Conservation (phyloP, 257 asterid species). For the Mentha longifolia region DNA sequence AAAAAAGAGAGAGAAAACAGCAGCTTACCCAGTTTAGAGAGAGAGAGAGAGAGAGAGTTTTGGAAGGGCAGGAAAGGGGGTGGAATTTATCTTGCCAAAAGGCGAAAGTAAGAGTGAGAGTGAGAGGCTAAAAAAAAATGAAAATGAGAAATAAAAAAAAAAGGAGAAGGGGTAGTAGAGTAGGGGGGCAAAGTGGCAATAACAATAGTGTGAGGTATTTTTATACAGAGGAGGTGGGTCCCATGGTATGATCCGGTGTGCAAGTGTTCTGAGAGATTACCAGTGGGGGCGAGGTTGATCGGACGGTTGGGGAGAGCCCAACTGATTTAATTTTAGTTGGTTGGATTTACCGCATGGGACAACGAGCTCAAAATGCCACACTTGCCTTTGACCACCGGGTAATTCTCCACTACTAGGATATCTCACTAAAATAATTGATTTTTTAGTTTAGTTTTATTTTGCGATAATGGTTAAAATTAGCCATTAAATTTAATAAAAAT, state of each 20-base stretch:
- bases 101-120: constrained; percentile 34
- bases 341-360: neutral
- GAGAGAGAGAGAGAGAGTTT: constrained; percentile 7
- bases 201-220: constrained; percentile 29
- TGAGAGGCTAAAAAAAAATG: neutral
- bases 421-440: no score
- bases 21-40: constrained; percentile 29
- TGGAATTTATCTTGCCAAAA: constrained; percentile 44
- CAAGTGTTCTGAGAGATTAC: neutral
- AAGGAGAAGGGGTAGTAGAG: neutral
- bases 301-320: constrained; percentile 23
- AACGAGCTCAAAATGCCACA: neutral
- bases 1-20: constrained; percentile 17
- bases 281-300: constrained; percentile 20
- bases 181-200: constrained; percentile 10
- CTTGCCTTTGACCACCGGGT: neutral
- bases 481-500: no score
- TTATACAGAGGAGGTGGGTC: constrained; percentile 18
- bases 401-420: no score
- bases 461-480: no score
- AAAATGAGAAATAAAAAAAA: neutral
- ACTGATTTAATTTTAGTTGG: neutral
- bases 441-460: no score
- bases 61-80: constrained; percentile 24
- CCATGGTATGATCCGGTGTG: constrained; percentile 18